These are phyloP conservation scores for Backusella sp. DNA, from an alignment of 192 early-diverging fungal genomes.

Conservation along the genomic window DNA sequence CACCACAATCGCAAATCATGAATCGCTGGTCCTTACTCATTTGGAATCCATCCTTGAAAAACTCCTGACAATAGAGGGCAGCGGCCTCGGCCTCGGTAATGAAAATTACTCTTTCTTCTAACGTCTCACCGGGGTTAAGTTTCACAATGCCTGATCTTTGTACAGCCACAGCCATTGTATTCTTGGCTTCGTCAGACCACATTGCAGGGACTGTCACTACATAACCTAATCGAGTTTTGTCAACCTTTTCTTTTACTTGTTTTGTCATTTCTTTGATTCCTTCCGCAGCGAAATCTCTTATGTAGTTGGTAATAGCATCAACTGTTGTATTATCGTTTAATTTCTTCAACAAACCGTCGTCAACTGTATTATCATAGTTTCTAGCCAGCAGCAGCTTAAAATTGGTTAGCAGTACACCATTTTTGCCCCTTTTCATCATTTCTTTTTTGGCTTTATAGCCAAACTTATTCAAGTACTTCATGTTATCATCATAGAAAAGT, in stretches of 20 bases:
- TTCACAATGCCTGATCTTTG: conserved; percentile 45
- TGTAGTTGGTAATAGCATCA: conserved; percentile 48
- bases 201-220: conserved; percentile 50
- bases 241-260: conserved; percentile 32
- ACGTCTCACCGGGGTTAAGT: neutral
- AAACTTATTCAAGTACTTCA: conserved; percentile 41
- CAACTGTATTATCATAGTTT: neutral
- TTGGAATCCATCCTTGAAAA: conserved; percentile 38
- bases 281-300: conserved; percentile 39
- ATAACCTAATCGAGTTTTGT: conserved; percentile 34
- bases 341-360: neutral
- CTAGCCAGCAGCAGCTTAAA: neutral
- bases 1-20: conserved; percentile 53
- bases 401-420: conserved; percentile 36
- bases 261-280: conserved; percentile 42
- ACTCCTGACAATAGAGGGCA: conserved; percentile 51
- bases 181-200: conserved; percentile 53
- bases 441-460: conserved; percentile 19
- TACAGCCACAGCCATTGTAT: conserved; percentile 51
- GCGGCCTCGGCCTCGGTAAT: conserved; percentile 53
- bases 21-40: conserved; percentile 35
- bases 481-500: conserved; percentile 45
- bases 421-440: neutral
- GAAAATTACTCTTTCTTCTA: conserved; percentile 41
- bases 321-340: conserved; percentile 14